Evolutionary conservation across 495 filamentous ascomycete species (phyloP), one percentile per base, ranked within the genome.

Genomic region (Letharia columbiana): DNA sequence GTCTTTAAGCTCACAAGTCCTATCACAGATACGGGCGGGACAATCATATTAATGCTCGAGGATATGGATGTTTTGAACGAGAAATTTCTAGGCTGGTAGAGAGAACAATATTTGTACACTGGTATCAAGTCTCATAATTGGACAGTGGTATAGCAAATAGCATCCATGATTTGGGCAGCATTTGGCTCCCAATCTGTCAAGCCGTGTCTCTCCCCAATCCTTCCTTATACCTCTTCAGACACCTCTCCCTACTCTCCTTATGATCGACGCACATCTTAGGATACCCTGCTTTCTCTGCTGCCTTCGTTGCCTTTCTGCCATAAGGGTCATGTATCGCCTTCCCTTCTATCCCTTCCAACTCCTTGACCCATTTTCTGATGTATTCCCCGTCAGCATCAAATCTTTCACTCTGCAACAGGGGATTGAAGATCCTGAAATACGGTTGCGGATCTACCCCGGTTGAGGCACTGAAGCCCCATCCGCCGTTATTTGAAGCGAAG

Each of bases 11-110:
- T 78, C 76, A 81, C 84, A 81, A 82, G 80, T 86, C 80, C 82
- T 84, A 86, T 91, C 89, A 95, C 91, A 96, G 91, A 96, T 96
- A 96, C 91, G 88, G 91, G 90, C 82, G 86, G 83, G 79, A 95
- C 89, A 96, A n/a, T 20, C 8, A 11, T 40, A 7, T 54, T 50
- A 8, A 45, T 35, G 64, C 11, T 50, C 2, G 10, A 42, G 12
- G 7, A 33, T 15, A 33, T 35, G 15, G 8, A 37, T 3, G 13
- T 37, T 35, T 47, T 4, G 10, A 18, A 35, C 11, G 1, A 35
- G 13, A 20, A 1, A 6, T 18, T 6, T 31, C 18, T 28, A 23
- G 31, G 18, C 28, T 65, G 63, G 23, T 20, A 11, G 20, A n/a
- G 20, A 13, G 12, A 11, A 35, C 20, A 10, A 56, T n/a, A 17